phyloP scores from a whole-genome alignment of 306 rosid genomes.

The Cucurbita ficifolia region DNA sequence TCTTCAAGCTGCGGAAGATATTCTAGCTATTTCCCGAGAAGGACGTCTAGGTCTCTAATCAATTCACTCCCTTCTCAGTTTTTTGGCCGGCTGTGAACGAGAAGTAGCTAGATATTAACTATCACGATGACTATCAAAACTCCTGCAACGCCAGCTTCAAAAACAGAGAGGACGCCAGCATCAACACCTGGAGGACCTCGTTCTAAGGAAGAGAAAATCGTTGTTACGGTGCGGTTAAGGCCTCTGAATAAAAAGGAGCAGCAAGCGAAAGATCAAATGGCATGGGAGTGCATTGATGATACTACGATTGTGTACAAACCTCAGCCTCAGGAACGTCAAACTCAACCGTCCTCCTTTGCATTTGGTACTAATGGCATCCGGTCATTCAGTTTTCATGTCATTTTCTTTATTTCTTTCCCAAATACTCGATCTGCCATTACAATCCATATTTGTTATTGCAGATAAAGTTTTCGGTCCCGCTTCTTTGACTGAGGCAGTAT shows the following conservation, averaged over 20 bases:
- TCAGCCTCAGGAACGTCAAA: constrained; percentile 43
- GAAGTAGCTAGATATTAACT: background rate
- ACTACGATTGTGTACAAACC: constrained; percentile 58
- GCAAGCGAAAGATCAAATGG: constrained; percentile 77
- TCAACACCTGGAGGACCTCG: constrained; percentile 80
- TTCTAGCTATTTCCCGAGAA: background rate
- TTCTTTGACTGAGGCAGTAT: constrained; percentile 59
- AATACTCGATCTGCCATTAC: background rate
- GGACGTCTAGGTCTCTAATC: background rate
- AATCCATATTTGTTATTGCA: constrained; percentile 8
- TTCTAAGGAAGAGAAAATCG: constrained; percentile 81
- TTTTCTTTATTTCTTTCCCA: background rate
- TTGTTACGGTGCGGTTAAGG: constrained; percentile 83
- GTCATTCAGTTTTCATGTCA: background rate
- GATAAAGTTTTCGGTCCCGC: constrained; percentile 85
- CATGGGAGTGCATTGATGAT: constrained; percentile 87
- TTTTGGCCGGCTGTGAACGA: background rate
- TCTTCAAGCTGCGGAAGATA: background rate
- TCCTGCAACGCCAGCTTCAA: constrained; percentile 91
- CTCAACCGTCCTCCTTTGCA: constrained; percentile 57
- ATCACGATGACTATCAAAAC: constrained; percentile 56
- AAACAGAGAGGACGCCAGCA: constrained; percentile 65
- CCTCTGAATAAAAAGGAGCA: constrained; percentile 86
- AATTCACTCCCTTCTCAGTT: background rate
- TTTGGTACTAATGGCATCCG: constrained; percentile 43